Conservation (phyloP, 2,329 filamentous ascomycete species). For the Pyrenochaeta sp. region DNA sequence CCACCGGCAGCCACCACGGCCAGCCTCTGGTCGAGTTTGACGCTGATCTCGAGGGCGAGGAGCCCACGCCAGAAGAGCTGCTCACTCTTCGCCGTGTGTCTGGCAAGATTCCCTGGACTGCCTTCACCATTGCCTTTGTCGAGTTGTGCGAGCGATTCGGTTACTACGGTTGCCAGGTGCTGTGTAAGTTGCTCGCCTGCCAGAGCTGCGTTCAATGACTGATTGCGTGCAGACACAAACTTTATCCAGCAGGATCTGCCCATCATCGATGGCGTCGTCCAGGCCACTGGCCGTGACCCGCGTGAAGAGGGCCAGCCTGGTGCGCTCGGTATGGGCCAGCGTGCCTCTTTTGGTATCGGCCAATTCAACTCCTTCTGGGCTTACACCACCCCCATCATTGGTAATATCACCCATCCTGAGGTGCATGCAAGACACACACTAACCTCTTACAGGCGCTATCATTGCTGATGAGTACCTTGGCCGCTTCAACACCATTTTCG, state of each 20-base stretch:
- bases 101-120: slow-evolving; percentile 69
- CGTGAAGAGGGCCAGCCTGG: slow-evolving; percentile 42
- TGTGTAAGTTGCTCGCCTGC: slow-evolving; percentile 59
- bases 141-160: slow-evolving; percentile 81
- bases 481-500: slow-evolving; percentile 68
- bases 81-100: slow-evolving; percentile 69
- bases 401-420: slow-evolving; percentile 22
- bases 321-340: slow-evolving; percentile 48
- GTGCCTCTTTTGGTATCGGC: slow-evolving; percentile 47
- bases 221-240: slow-evolving; percentile 45
- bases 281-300: slow-evolving; percentile 42
- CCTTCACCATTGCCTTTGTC: slow-evolving; percentile 75
- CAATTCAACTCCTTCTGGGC: slow-evolving; percentile 53
- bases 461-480: slow-evolving; percentile 67
- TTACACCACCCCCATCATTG: slow-evolving; percentile 56
- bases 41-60: slow-evolving; percentile 45
- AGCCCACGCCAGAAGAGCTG: slow-evolving; percentile 70
- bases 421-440: too few relatives aligned
- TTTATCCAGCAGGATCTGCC: slow-evolving; percentile 50
- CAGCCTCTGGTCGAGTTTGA: slow-evolving; percentile 39
- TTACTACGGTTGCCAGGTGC: slow-evolving; percentile 75
- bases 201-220: slow-evolving; percentile 2
- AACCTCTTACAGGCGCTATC: slow-evolving; percentile 50
- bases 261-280: slow-evolving; percentile 43
- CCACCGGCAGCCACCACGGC: slow-evolving; percentile 21